Percentiles rank a stretch among this genome's conserved stretches.
phyloP scores from a whole-genome alignment of 306 rosid genomes.

The Acacia confusa region DNA sequence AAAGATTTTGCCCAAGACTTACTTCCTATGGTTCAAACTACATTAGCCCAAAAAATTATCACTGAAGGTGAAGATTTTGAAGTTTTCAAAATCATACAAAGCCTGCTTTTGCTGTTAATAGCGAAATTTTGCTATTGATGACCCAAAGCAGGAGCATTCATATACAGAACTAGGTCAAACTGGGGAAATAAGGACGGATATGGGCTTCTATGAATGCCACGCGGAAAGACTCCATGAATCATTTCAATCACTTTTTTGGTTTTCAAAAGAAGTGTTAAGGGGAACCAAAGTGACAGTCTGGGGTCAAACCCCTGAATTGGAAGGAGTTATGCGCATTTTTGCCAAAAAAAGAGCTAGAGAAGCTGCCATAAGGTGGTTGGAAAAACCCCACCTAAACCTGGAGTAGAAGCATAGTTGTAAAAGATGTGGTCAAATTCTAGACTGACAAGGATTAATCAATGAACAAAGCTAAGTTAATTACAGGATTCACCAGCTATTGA shows the following conservation, averaged over 20 bases:
- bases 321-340: neutral
- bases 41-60: neutral
- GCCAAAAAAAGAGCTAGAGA: conserved; percentile 6
- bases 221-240: neutral
- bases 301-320: neutral
- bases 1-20: neutral
- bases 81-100: neutral
- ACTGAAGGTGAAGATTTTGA: neutral
- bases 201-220: neutral
- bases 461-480: neutral
- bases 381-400: neutral
- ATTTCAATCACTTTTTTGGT: neutral
- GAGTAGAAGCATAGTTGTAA: neutral
- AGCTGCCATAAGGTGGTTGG: neutral
- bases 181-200: neutral
- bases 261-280: neutral
- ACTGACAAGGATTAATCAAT: neutral
- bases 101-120: neutral
- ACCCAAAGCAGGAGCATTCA: neutral
- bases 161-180: neutral
- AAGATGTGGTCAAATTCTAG: neutral
- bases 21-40: neutral
- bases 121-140: neutral
- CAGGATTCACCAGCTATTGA: neutral
- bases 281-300: neutral